A percentile compares a stretch with the other conserved stretches of the same genome.
phyloP scores from a whole-genome alignment of 2,329 filamentous ascomycete species.

The Penicillium verrucosum region DNA sequence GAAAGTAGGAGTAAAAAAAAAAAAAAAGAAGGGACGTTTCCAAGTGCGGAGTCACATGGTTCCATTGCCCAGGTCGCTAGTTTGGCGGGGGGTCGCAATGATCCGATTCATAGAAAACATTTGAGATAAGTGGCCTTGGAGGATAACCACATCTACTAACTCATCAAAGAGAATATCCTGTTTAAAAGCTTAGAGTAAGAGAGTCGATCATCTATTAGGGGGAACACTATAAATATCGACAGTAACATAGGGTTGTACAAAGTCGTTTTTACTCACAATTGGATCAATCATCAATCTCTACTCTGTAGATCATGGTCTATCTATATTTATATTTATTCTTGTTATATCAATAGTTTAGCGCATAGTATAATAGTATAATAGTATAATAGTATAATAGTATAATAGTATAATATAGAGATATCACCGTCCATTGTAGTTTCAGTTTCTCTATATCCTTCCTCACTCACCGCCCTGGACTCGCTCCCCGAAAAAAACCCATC shows the following conservation, averaged over 20 bases:
- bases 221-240: not conserved
- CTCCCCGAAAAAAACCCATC: constrained; percentile 24
- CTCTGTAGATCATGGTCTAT: not conserved
- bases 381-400: not conserved
- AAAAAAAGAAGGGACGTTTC: not conserved
- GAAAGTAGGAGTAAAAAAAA: not conserved
- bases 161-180: not conserved
- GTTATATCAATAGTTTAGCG: not conserved
- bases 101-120: not conserved
- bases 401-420: not conserved
- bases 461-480: constrained; percentile 5
- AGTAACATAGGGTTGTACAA: not conserved
- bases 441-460: not conserved
- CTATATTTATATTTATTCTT: not conserved
- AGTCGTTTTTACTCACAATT: no score
- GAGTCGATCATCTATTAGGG: not conserved
- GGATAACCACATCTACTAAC: not conserved
- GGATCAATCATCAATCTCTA: not conserved
- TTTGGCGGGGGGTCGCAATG: constrained; percentile 3
- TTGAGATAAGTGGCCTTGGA: not conserved
- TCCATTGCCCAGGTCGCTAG: constrained; percentile 1
- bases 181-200: not conserved
- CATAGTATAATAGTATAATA: not conserved
- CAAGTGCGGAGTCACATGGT: constrained; percentile 13
- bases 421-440: not conserved